Evolutionary conservation across 805 yeast genomes (phyloP).

Genomic region (Candida krabiensis): DNA sequence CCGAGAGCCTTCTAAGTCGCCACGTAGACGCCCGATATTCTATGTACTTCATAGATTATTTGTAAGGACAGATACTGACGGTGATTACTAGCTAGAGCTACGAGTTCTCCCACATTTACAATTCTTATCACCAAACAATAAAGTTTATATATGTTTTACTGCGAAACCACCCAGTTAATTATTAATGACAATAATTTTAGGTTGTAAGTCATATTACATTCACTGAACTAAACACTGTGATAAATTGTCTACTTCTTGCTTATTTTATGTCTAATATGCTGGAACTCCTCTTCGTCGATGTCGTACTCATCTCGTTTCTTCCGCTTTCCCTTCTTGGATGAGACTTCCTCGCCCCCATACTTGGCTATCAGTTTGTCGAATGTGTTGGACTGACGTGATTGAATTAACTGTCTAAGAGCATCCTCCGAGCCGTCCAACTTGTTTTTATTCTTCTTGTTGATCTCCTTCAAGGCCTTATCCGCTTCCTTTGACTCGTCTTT

Average conservation of each 20-base stretch:
- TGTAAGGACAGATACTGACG: too few species aligned
- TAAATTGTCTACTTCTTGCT: constrained; percentile 7
- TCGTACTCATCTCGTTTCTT: constrained; percentile 29
- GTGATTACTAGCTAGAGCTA: too few species aligned
- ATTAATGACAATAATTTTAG: too few species aligned
- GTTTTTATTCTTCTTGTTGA: constrained; percentile 33
- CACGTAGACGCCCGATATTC: too few species aligned
- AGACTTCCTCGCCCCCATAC: constrained; percentile 38
- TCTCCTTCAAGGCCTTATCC: constrained; percentile 42
- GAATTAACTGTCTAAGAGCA: constrained; percentile 51
- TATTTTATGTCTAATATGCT: constrained; percentile 44
- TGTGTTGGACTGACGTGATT: constrained; percentile 43
- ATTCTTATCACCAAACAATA: too few species aligned
- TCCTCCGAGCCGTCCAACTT: constrained; percentile 33
- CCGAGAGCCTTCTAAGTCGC: too few species aligned
- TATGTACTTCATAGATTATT: too few species aligned
- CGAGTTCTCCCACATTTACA: too few species aligned
- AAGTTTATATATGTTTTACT: too few species aligned
- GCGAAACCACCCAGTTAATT: too few species aligned
- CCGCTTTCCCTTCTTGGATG: constrained; percentile 29
- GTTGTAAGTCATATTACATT: too few species aligned
- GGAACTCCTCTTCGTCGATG: constrained; percentile 52
- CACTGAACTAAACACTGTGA: too few species aligned
- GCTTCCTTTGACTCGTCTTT: constrained; percentile 70
- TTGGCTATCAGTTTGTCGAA: constrained; percentile 50